Base-by-base conservation (phyloP, 306 rosid genomes). In the Casuarina glauca region DNA sequence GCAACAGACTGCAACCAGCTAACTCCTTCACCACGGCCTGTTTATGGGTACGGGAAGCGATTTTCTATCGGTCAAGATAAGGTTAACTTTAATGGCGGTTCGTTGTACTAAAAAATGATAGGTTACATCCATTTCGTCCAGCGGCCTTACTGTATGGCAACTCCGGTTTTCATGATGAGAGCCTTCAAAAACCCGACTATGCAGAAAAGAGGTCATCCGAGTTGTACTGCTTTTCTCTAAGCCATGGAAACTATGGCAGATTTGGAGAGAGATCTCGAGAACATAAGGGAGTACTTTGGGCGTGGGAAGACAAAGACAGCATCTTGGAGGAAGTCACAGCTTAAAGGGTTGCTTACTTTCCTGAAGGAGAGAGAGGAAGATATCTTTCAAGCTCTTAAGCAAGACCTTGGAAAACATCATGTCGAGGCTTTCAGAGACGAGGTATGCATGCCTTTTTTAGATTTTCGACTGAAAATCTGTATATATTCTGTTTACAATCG, bases 391-490 rank as follows among this genome's bases (percentile, higher is more conserved):
- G 96, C 90, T 39, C 93, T 92, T 26, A 84, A 76, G 38, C 87
- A 86, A 17, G 96, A 92, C 55, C 57, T 92, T 50, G 97, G 96
- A 6, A 92, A 92, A 70, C 96, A 87, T 78, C 87, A 70, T 4
- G 78, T 80, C n/a, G 97, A 92, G 74, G 88, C 97, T 73, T 92
- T 77, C 35, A 89, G 96, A 85, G 97, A 92, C 26, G 96, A 92
- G 97, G 97, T 87, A 46, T 19, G 3, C 32, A 12, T 64, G 46
- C 1, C 70, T 16, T 68, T 20, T 0, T 57, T 5, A 11, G 2
- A 3, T 6, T 57, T 3, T 1, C 32, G 15, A 19, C 2, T 26
- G 15, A 4, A 42, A n/a, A 3, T 15, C 9, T 61, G 3, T 17
- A 61, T 80, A 48, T 58, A 19, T 41, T 26, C 32, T 26, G 32